Evolutionary conservation across 2,329 filamentous ascomycete genomes (phyloP).

Genomic region (Periconia sp.): DNA sequence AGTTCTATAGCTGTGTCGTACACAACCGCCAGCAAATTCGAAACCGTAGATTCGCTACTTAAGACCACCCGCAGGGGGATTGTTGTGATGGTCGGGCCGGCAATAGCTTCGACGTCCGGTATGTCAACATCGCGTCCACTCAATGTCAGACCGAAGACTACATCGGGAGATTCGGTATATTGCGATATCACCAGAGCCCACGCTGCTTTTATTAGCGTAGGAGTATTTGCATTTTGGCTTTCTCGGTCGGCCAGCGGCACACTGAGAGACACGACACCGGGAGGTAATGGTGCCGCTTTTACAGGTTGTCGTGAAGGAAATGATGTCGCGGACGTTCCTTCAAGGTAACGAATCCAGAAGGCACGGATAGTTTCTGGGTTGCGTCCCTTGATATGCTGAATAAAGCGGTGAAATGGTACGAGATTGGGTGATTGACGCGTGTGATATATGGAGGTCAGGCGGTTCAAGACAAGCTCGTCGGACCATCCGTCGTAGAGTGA

Average conservation of each 20-base stretch:
- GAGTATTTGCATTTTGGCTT: too few relatives aligned
- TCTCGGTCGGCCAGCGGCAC: too few relatives aligned
- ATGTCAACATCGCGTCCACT: constrained; percentile 40
- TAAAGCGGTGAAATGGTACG: too few relatives aligned
- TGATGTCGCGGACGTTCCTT: too few relatives aligned
- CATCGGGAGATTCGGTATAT: constrained; percentile 30
- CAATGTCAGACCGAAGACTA: constrained; percentile 45
- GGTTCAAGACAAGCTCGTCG: constrained; percentile 4
- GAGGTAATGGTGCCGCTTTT: too few relatives aligned
- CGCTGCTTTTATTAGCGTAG: constrained; percentile 18
- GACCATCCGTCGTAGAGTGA: constrained; percentile 38
- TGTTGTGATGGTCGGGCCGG: constrained; percentile 47
- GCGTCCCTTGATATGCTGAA: too few relatives aligned
- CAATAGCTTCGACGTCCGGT: constrained; percentile 38
- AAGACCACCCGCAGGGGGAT: constrained; percentile 19
- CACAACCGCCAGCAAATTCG: background rate
- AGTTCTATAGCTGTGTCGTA: background rate
- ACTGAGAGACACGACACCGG: too few relatives aligned
- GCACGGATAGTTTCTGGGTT: too few relatives aligned
- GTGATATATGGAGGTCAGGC: background rate
- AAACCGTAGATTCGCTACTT: too few relatives aligned
- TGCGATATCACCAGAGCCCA: constrained; percentile 28
- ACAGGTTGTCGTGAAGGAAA: too few relatives aligned
- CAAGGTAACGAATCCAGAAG: too few relatives aligned
- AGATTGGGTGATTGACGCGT: too few relatives aligned